A percentile compares a stretch with the other conserved stretches of the same genome.
Conservation (phyloP, 228 moss, liverwort and hornwort genomes). For the Sphagnum magellanicum region DNA sequence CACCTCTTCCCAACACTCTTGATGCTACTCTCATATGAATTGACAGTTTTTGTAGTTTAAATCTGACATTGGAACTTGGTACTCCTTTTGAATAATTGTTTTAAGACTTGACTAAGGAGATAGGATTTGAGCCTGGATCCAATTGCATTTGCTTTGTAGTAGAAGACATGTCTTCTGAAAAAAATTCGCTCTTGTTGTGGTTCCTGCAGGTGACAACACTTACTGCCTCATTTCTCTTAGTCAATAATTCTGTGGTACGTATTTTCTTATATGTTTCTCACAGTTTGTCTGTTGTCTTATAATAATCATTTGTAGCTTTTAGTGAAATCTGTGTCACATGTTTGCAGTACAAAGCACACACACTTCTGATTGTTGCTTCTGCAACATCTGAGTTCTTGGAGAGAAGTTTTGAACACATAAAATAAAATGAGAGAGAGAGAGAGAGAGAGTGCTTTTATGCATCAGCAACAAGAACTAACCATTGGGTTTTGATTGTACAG, state of each 20-base stretch:
- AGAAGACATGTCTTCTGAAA: neutral
- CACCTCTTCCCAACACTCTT: constrained; percentile 1
- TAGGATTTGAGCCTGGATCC: neutral
- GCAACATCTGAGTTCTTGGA: no score
- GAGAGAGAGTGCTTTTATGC: no score
- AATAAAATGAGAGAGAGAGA: no score
- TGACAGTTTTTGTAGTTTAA: constrained; percentile 8
- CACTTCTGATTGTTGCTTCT: no score
- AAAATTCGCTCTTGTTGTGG: neutral
- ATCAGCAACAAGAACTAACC: no score
- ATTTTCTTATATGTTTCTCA: neutral
- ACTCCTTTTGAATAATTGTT: neutral
- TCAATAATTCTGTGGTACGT: constrained; percentile 39
- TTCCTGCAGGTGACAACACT: constrained; percentile 23
- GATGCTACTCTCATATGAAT: no score
- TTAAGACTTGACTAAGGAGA: neutral
- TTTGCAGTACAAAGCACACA: no score
- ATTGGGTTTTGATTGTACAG: constrained; percentile 9
- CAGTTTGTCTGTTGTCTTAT: no score
- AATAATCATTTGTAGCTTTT: no score
- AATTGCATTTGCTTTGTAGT: neutral
- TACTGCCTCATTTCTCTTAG: constrained; percentile 30
- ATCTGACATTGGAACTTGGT: constrained; percentile 8
- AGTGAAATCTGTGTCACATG: no score
- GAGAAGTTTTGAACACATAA: no score